Evolutionary conservation across 1,284 basidiomycete species (phyloP), one percentile per base, ranked within the genome.

Genomic region (Fomitopsis pinicola): DNA sequence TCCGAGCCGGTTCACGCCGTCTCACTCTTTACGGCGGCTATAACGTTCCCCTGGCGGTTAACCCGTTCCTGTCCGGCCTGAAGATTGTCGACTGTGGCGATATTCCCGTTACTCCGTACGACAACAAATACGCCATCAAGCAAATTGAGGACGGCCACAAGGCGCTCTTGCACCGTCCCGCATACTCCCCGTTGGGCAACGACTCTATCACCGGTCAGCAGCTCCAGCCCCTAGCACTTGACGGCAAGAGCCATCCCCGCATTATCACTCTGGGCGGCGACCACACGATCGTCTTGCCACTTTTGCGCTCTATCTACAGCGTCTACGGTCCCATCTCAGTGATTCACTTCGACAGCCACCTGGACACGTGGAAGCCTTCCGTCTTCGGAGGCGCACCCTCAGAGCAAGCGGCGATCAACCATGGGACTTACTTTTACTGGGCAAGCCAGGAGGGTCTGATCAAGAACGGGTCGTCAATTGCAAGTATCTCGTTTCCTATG

Each of bases 381-480:
- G 83, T 88, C 12, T 89, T 89, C 68, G 87, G 87, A 22, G 88
- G 87, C 5, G 84, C 86, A 1, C 88, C 87, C 4, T 85, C 85
- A 26, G 77, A 79, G 0, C 85, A 87, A 63, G 87, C 87, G 0
- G 83, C 84, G 36, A 85, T 91, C 66, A 90, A 88, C 64, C 89
- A 90, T 59, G 88, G 88, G 19, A 90, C 88, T 6, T 91, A 89
- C 75, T 91, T 91, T 72, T 90, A 89, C 72, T 89, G 86, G 82
- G 90, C 90, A 2, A 84, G 84, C 64, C 80, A 86, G 67, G 90
- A 92, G 71, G 89, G 90, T 5, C 74, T 92, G 45, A 86, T 92
- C 63, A 81, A 77, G 66, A 91, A 91, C 64, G 89, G 89, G 66
- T 82, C 85, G 56, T 93, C 90, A 71, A 92, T 90, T 86, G 88